Percentiles rank a stretch among this genome's conserved stretches.
phyloP scores from a whole-genome alignment of 345 rosid species.

The Cardiospermum halicacabum region DNA sequence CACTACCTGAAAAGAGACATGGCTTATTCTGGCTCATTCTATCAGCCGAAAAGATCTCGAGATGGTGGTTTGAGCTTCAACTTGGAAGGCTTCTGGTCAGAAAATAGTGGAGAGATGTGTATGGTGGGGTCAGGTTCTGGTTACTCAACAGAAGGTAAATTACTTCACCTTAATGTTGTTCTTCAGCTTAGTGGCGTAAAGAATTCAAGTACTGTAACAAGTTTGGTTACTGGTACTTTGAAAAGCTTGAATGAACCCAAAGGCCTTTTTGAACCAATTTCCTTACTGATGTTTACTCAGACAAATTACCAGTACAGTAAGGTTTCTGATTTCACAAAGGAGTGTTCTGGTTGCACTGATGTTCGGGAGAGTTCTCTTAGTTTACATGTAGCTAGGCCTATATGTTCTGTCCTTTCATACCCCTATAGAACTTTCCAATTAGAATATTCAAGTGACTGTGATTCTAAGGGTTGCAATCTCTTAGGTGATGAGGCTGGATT shows the following conservation, averaged over 20 bases:
- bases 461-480: slow-evolving; percentile 21
- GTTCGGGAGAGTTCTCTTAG: neutral
- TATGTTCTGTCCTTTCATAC: slow-evolving; percentile 18
- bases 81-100: slow-evolving; percentile 36
- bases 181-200: slow-evolving; percentile 20
- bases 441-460: slow-evolving; percentile 19
- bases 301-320: slow-evolving; percentile 17
- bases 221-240: slow-evolving; percentile 23
- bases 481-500: slow-evolving; percentile 13
- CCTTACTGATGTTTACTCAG: slow-evolving; percentile 25
- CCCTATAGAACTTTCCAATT: neutral
- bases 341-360: neutral
- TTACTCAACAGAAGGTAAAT: slow-evolving; percentile 10
- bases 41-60: neutral
- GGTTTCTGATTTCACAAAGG: slow-evolving; percentile 7
- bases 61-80: slow-evolving; percentile 14
- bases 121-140: slow-evolving; percentile 30
- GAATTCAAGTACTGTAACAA: slow-evolving; percentile 14
- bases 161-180: slow-evolving; percentile 16
- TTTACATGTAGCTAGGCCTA: slow-evolving; percentile 8
- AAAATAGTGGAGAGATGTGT: slow-evolving; percentile 25
- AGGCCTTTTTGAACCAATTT: slow-evolving; percentile 20
- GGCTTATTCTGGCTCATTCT: neutral
- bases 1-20: neutral
- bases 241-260: slow-evolving; percentile 18